Evolutionary conservation across 257 asterid species (phyloP).

Genomic region (Salvia rosmarinus): DNA sequence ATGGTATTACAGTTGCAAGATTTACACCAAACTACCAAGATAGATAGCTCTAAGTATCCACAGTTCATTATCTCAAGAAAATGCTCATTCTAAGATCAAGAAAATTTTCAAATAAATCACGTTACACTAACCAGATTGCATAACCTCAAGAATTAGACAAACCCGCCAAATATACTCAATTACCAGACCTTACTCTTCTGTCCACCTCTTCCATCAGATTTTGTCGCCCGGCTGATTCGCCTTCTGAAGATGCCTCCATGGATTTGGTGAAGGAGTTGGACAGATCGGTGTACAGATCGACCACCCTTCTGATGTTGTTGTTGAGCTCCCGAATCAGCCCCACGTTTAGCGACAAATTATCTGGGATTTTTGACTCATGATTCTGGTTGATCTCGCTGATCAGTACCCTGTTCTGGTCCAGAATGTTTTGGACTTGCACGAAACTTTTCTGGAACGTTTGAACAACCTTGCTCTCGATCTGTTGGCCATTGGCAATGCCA

Average conservation of each 20-base stretch:
- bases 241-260: constrained; percentile 56
- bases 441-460: constrained; percentile 50
- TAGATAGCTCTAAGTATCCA: constrained; percentile 18
- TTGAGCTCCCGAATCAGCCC: constrained; percentile 61
- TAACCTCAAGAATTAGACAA: constrained; percentile 29
- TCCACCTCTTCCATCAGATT: constrained; percentile 53
- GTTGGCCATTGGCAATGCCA: constrained; percentile 39
- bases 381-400: constrained; percentile 58
- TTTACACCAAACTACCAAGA: constrained; percentile 28
- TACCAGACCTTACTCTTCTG: constrained; percentile 47
- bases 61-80: constrained; percentile 21
- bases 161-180: constrained; percentile 29
- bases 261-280: constrained; percentile 51
- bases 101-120: constrained; percentile 25
- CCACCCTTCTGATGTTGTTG: constrained; percentile 57
- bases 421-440: constrained; percentile 50
- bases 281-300: constrained; percentile 49
- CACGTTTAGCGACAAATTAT: constrained; percentile 47
- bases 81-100: constrained; percentile 27
- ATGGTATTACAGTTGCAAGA: constrained; percentile 22
- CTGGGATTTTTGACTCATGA: constrained; percentile 55
- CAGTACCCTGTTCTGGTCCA: constrained; percentile 54
- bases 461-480: constrained; percentile 41
- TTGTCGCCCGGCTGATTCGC: constrained; percentile 43
- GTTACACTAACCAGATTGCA: constrained; percentile 30